Evolutionary conservation across 2,329 filamentous ascomycete species (phyloP).

Genomic region (Botrytis galanthina): DNA sequence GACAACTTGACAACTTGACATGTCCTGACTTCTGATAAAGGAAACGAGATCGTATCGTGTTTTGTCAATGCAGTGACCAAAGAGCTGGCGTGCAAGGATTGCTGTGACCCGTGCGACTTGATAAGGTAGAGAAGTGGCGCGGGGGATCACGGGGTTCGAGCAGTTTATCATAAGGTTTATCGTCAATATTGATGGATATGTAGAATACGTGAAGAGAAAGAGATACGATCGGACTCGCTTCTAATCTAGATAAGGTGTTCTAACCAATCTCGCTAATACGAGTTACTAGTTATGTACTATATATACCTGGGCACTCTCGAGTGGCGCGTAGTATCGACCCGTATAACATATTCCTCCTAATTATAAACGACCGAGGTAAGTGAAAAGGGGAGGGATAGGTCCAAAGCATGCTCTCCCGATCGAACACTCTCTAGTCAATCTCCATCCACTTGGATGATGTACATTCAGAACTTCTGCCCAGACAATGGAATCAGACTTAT

Average conservation of each 20-base stretch:
- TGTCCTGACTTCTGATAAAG: not conserved
- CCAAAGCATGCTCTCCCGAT: no score
- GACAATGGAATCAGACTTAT: not conserved
- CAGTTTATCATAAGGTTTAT: not conserved
- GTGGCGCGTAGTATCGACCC: not conserved
- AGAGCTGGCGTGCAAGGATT: slow-evolving; percentile 1
- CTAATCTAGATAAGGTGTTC: not conserved
- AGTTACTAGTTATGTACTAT: not conserved
- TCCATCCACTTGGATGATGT: not conserved
- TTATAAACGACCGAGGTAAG: not conserved
- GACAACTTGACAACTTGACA: not conserved
- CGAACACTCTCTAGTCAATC: not conserved
- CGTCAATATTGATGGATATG: not conserved
- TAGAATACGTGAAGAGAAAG: not conserved
- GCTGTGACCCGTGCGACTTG: not conserved
- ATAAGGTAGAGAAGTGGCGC: slow-evolving; percentile 2
- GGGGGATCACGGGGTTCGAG: not conserved
- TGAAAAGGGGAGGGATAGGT: not conserved
- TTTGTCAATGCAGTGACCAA: slow-evolving; percentile 14
- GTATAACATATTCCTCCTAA: not conserved
- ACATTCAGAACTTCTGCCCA: not conserved
- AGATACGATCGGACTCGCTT: not conserved
- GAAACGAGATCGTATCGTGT: not conserved
- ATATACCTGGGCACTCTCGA: not conserved
- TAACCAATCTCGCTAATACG: not conserved